Evolutionary conservation across 177 flowering plant genomes (phyloP).

Genomic region (Vitis hybrid): DNA sequence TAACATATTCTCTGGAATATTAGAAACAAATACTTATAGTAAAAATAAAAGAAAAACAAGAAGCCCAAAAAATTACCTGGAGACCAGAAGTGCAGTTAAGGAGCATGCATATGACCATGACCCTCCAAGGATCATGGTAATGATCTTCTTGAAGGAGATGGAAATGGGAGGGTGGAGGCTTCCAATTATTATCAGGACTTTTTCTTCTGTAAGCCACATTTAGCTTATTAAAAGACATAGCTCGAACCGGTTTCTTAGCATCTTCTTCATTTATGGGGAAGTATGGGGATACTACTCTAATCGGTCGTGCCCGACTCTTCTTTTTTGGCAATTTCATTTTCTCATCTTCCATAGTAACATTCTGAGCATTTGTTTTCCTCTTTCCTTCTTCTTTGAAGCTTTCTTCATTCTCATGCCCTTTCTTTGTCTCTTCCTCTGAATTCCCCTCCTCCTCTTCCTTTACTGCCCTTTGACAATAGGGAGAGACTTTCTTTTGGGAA

Average conservation of each 20-base stretch:
- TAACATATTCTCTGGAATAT: too few species aligned
- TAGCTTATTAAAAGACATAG: slow-evolving; percentile 22
- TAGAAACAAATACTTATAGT: neutral
- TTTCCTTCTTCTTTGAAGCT: too few species aligned
- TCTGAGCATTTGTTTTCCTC: too few species aligned
- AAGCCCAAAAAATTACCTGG: slow-evolving; percentile 40
- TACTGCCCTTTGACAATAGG: neutral
- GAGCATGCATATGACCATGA: slow-evolving; percentile 78
- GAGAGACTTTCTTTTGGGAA: neutral
- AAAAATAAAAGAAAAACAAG: neutral
- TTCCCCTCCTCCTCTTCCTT: neutral
- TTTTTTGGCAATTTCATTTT: neutral
- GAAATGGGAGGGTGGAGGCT: slow-evolving; percentile 54
- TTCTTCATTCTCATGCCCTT: too few species aligned
- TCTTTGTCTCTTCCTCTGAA: too few species aligned
- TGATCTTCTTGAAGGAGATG: slow-evolving; percentile 70
- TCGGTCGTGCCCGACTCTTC: neutral
- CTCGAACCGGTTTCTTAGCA: too few species aligned
- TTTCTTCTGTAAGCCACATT: slow-evolving; percentile 61
- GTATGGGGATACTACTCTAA: too few species aligned
- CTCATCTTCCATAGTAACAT: neutral
- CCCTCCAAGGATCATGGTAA: slow-evolving; percentile 81
- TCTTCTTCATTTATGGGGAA: too few species aligned
- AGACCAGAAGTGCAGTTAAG: slow-evolving; percentile 64
- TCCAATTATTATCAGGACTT: slow-evolving; percentile 50